Conservation (phyloP, 2,329 filamentous ascomycete genomes). For the Penicillium occitanis region DNA sequence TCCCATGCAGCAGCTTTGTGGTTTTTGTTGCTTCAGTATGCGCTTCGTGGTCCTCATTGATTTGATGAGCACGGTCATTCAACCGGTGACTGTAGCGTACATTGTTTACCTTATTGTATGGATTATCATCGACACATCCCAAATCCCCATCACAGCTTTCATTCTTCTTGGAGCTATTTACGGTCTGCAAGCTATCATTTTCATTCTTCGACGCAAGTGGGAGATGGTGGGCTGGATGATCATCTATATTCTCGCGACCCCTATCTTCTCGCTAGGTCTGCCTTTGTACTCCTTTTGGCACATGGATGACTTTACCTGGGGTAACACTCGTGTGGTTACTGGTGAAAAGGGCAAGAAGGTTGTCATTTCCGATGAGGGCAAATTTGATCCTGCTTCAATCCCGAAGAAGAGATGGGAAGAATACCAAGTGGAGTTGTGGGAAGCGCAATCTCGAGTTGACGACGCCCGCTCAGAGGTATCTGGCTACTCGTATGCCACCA, state of each 20-base stretch:
- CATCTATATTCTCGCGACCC: conserved; percentile 86
- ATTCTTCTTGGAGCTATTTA: conserved; percentile 93
- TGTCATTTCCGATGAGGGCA: conserved; percentile 93
- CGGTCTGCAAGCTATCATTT: conserved; percentile 94
- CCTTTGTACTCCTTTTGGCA: conserved; percentile 97
- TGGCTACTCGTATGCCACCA: conserved; percentile 93
- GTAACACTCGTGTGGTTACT: conserved; percentile 95
- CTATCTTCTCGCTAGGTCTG: conserved; percentile 85
- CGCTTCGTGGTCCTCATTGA: conserved; percentile 96
- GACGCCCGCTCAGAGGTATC: conserved; percentile 81
- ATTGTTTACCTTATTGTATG: conserved; percentile 84
- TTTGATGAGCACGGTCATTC: conserved; percentile 84
- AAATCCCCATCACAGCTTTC: conserved; percentile 81
- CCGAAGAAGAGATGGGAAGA: conserved; percentile 99
- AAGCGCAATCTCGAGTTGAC: conserved; percentile 78
- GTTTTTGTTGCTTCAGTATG: conserved; percentile 99
- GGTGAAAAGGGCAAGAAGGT: conserved; percentile 92
- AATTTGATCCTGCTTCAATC: conserved; percentile 89
- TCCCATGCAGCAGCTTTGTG: conserved; percentile 87
- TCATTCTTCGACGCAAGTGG: conserved; percentile 95
- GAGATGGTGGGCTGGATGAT: conserved; percentile 99
- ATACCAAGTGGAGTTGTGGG: conserved; percentile 97
- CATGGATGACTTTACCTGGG: conserved; percentile 99
- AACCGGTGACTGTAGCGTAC: conserved; percentile 87
- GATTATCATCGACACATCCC: conserved; percentile 59